Base-by-base conservation (phyloP, 2,329 filamentous ascomycete genomes). In the Calonectria montana region DNA sequence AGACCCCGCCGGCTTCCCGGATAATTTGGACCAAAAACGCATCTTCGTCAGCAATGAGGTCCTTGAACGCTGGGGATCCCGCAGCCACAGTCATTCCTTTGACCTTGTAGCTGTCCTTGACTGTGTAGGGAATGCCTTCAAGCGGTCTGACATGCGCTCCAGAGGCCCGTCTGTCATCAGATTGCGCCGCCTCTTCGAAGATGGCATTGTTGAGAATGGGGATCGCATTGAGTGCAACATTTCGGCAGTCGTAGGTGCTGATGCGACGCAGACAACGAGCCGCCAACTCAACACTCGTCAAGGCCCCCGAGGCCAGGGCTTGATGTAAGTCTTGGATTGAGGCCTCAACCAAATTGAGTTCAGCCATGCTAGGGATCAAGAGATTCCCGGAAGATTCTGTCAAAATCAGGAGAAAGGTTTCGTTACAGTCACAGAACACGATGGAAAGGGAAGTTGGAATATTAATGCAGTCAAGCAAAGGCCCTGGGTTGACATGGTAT, bases 91-190 rank as follows among this genome's bases (percentile, higher is more conserved):
- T 88, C 83, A 90, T 86, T 9, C 87, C 87, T 50, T 84, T 82
- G 43, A 88, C 85, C 74, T 87, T 90, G 82, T 87, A 90, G 76
- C 84, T 88, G 76, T 91, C 89, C 78, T 91, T 91, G 74, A 90
- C 82, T 0, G 88, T 89, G 75, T 84, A 90, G 0, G 89, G 88
- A 18, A 91, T 89, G 2, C 89, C 88, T 74, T 91, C 88, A 1
- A 91, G 81, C 1, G 50, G 25, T 0, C 70, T 37, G 4, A 67
- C 25, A 2, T 62, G 15, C 1, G 6, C n/a, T 1, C 72, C 72
- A 0, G 59, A 53, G 18, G 76, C 75, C 2, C 79, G 73, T n/a
- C 70, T 53, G 18, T 75, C 74, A 9, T 82, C 80, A 1, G 80
- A 80, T 0, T 69, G 73, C 6, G 70, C 73, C 1, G 80, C 80